Base-by-base conservation (phyloP, 257 asterid species). In the Nicotiana sylvestris region DNA sequence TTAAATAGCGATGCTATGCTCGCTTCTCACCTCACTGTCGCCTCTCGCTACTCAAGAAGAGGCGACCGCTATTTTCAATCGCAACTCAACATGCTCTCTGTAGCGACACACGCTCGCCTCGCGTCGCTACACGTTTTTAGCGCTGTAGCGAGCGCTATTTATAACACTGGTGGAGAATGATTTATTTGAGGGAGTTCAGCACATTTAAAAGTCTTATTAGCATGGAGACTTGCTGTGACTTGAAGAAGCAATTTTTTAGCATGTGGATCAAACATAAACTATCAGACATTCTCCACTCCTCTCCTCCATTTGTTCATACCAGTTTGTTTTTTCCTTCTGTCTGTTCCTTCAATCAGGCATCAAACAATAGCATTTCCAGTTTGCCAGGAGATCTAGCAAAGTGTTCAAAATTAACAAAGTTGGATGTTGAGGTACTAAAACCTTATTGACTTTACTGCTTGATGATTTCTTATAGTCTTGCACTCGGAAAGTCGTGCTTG, bases 331-430 rank as follows among this genome's bases (percentile, higher is more conserved):
- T 72, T 46, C 60, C 21, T 74, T 49, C 43, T 74, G 27, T 1
- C 64, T 51, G 27, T 74, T 74, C 62, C 46, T 88, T 84, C 77
- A 84, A 88, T 81, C 93, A 93, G 99, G 99, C 92, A 87, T 92
- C 99, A 78, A 93, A 94, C 88, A 96, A 94, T 86, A 91, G 77
- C 85, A 89, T 96, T 85, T 88, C 96, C 87, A 83, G 90, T 89
- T 91, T 96, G 90, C 97, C 98, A 21, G 99, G 89, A 84, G 98
- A 93, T 86, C 91, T 96, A 77, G 87, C 89, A 79, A 91, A 90
- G 85, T 96, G 98, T 90, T 89, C 92, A 76, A 94, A 93, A 79
- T 85, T 96, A 82, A 84, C 85, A 43, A 96, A 94, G 89, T 85
- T 93, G 87, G 98, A 96, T 66, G 82, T 93, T 25, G 97, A 96